A percentile compares a stretch with the other conserved stretches of the same genome.
Conservation (phyloP, 2,329 filamentous ascomycete species). For the Aureobasidium sp. region DNA sequence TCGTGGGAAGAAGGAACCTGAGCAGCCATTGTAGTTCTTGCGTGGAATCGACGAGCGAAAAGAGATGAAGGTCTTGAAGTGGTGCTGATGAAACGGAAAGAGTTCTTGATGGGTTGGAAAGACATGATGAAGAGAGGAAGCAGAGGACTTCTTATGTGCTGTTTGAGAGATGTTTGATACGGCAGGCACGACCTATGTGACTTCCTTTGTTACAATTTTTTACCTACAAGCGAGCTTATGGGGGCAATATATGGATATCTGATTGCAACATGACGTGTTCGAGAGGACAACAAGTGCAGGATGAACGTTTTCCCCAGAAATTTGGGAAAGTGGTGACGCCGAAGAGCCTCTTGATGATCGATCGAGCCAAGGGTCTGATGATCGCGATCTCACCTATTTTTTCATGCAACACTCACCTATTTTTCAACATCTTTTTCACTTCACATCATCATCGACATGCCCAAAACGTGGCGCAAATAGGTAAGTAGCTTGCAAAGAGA, state of each 20-base stretch:
- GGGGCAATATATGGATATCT: background rate
- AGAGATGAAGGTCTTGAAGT: constrained; percentile 4
- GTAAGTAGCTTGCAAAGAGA: background rate
- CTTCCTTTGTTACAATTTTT: background rate
- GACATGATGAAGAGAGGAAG: background rate
- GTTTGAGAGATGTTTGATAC: background rate
- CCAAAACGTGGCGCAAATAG: background rate
- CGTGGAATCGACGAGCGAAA: constrained; percentile 9
- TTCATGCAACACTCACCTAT: background rate
- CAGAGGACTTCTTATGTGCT: background rate
- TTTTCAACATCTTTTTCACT: background rate
- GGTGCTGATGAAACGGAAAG: constrained; percentile 9
- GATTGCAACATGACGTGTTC: constrained; percentile 5
- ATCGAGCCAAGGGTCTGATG: constrained; percentile 4
- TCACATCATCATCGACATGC: constrained; percentile 8
- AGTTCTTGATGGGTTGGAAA: background rate
- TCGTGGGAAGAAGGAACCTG: constrained; percentile 19
- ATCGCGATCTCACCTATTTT: constrained; percentile 2
- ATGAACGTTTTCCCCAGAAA: constrained; percentile 5
- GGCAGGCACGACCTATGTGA: background rate
- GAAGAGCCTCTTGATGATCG: background rate
- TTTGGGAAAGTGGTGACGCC: constrained; percentile 4
- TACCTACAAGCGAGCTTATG: background rate
- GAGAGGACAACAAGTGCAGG: background rate
- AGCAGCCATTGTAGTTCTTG: constrained; percentile 9